These are phyloP conservation scores for Chrysanthemum lavandulifolium DNA, from an alignment of 129 eudicot genomes.

Conservation along the genomic window DNA sequence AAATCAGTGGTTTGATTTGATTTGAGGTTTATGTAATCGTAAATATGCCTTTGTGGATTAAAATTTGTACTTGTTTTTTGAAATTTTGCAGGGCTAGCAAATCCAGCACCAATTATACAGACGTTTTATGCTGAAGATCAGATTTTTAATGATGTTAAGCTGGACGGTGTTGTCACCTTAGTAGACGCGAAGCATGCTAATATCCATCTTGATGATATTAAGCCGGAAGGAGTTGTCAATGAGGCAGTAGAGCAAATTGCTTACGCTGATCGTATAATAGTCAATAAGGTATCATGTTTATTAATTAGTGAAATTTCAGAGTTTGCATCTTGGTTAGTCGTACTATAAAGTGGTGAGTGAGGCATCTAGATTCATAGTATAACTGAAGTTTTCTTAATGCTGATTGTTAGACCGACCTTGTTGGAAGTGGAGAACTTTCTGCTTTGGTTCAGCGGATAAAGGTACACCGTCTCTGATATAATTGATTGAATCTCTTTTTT, in stretches of 20 bases:
- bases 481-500: conserved; percentile 1
- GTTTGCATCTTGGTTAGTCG: neutral
- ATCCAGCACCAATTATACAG: conserved; percentile 98
- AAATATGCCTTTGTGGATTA: neutral
- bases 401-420: conserved; percentile 86
- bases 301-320: neutral
- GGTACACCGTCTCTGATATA: conserved; percentile 39
- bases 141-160: conserved; percentile 81
- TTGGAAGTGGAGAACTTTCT: conserved; percentile 60
- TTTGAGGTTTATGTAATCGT: neutral
- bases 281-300: conserved; percentile 58
- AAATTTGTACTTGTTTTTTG: neutral
- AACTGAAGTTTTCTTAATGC: conserved; percentile 22
- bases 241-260: conserved; percentile 50
- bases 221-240: conserved; percentile 94
- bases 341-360: neutral
- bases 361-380: conserved; percentile 10
- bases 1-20: neutral
- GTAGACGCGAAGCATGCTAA: conserved; percentile 93
- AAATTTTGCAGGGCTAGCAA: conserved; percentile 73
- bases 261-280: conserved; percentile 1
- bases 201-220: conserved; percentile 78
- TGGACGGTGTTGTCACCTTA: conserved; percentile 97
- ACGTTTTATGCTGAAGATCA: conserved; percentile 98
- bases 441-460: conserved; percentile 72